Conservation (phyloP, 768 basidiomycete species). For the Mycena filopes region DNA sequence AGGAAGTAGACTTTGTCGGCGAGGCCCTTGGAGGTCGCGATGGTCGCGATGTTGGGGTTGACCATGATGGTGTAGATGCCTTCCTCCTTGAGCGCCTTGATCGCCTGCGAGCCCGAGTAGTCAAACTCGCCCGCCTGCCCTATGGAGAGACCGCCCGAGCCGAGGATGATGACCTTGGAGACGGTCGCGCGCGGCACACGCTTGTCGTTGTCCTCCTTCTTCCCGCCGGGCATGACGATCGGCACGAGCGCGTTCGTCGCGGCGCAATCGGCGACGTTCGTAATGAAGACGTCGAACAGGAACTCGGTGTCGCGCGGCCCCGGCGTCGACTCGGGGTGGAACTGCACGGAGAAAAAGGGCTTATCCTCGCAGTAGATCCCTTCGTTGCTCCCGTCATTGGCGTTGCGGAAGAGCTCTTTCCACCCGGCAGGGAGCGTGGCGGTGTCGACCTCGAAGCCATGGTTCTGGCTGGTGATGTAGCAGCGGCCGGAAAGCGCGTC, state of each 20-base stretch:
- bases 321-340: conserved; percentile 97
- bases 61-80: conserved; percentile 99
- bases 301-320: conserved; percentile 99
- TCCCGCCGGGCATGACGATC: conserved; percentile 81
- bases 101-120: conserved; percentile 98
- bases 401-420: conserved; percentile 95
- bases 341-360: conserved; percentile 99
- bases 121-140: conserved; percentile 99
- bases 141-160: conserved; percentile 97
- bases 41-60: conserved; percentile 99
- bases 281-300: conserved; percentile 97
- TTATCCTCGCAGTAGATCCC: conserved; percentile 94
- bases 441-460: conserved; percentile 95
- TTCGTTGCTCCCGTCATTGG: conserved; percentile 97
- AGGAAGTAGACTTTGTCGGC: conserved; percentile 99
- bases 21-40: conserved; percentile 95
- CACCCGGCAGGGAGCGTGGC: conserved; percentile 82
- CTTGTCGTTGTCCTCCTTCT: conserved; percentile 83
- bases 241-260: conserved; percentile 63
- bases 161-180: conserved; percentile 94
- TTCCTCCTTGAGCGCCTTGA: conserved; percentile 99
- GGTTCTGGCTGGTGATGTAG: conserved; percentile 99
- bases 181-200: conserved; percentile 79
- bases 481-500: conserved; percentile 93
- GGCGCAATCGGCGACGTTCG: conserved; percentile 82